These are phyloP conservation scores for Crithidia acanthocephali DNA, from an alignment of 208 protist species.

Conservation along the genomic window DNA sequence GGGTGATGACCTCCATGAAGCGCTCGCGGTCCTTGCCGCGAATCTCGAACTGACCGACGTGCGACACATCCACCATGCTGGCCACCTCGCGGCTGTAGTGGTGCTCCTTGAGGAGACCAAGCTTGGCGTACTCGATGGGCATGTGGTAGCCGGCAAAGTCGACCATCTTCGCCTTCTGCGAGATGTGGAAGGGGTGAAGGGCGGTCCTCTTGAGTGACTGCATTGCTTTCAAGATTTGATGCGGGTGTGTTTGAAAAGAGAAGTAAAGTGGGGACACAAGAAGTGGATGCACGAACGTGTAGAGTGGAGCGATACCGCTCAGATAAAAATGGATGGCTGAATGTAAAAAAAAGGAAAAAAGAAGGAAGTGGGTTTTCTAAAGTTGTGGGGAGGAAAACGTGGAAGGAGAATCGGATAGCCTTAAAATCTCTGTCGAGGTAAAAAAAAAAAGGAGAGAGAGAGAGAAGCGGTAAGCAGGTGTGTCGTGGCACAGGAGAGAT, in stretches of 20 bases:
- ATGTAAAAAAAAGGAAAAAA: not conserved
- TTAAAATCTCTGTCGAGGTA: not conserved
- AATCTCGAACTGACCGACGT: slow-evolving; percentile 95
- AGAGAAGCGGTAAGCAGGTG: no score
- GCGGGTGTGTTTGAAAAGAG: not conserved
- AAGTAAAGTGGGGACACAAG: no score
- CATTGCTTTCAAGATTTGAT: no score
- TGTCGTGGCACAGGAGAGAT: no score
- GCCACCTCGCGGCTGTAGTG: slow-evolving; percentile 82
- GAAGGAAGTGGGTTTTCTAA: not conserved
- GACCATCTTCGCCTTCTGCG: slow-evolving; percentile 93
- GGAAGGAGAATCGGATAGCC: not conserved
- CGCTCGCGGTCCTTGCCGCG: slow-evolving; percentile 86
- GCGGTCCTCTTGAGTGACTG: slow-evolving; percentile 61
- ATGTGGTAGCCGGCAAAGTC: slow-evolving; percentile 96
- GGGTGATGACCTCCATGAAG: slow-evolving; percentile 94
- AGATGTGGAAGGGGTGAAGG: slow-evolving; percentile 83
- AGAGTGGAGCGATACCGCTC: not conserved
- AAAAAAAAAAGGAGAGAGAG: not conserved
- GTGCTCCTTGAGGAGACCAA: slow-evolving; percentile 89
- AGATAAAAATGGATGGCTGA: not conserved
- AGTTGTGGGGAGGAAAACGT: not conserved
- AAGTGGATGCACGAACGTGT: not conserved
- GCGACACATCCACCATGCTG: slow-evolving; percentile 97
- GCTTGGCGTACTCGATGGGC: slow-evolving; percentile 93